Evolutionary conservation across 192 early-diverging fungal genomes (phyloP).

Genomic region (Lobosporangium transversale): DNA sequence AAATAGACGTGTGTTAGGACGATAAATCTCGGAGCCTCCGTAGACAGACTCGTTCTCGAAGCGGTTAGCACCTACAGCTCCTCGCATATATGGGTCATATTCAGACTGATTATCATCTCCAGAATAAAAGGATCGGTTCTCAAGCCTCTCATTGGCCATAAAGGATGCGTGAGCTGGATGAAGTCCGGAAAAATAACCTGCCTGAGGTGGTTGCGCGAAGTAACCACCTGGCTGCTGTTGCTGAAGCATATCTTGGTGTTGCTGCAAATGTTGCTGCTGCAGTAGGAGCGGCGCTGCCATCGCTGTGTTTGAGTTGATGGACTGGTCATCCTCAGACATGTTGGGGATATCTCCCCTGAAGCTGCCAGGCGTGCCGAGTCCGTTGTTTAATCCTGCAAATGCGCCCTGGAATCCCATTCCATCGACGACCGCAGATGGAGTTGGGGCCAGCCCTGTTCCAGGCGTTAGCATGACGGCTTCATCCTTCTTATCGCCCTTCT

Average conservation of each 20-base stretch:
- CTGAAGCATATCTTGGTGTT: conserved; percentile 46
- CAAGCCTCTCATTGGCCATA: conserved; percentile 46
- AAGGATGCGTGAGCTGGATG: conserved; percentile 34
- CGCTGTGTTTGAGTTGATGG: conserved; percentile 49
- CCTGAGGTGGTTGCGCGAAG: conserved; percentile 39
- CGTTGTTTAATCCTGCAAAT: conserved; percentile 30
- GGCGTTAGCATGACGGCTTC: conserved; percentile 3
- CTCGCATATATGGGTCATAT: conserved; percentile 69
- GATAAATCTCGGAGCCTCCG: conserved; percentile 54
- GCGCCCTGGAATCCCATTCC: conserved; percentile 47
- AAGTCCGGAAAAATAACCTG: conserved; percentile 28
- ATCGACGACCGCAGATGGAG: conserved; percentile 32
- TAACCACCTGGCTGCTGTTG: conserved; percentile 43
- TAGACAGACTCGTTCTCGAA: conserved; percentile 54
- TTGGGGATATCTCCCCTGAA: conserved; percentile 46
- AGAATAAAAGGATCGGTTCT: conserved; percentile 54
- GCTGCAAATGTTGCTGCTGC: conserved; percentile 48
- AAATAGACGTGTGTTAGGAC: conserved; percentile 52
- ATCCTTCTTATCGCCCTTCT: conserved; percentile 61
- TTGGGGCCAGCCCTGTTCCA: conserved; percentile 42
- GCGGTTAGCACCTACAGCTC: conserved; percentile 19
- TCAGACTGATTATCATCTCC: conserved; percentile 70
- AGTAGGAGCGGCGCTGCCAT: conserved; percentile 41
- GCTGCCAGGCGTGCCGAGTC: conserved; percentile 33
- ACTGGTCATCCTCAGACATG: conserved; percentile 47